These are phyloP conservation scores for Ganoderma meredithae DNA, from an alignment of 1,284 basidiomycete genomes.

Conservation along the genomic window DNA sequence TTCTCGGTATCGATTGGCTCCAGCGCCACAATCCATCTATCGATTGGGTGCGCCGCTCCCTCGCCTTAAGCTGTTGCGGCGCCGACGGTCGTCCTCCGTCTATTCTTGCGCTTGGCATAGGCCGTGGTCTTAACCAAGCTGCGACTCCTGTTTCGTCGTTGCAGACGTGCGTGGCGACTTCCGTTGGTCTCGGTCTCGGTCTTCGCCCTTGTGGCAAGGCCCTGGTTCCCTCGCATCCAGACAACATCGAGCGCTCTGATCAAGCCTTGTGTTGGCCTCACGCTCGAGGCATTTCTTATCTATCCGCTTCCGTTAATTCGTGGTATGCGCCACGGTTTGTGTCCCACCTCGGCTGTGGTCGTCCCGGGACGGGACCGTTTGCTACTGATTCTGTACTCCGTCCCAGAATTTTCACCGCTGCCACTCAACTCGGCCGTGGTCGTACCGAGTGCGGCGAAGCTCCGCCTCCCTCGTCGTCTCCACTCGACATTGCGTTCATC, in stretches of 20 bases:
- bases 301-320: slow-evolving; percentile 9
- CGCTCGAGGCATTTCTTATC: slow-evolving; percentile 14
- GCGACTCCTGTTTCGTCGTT: slow-evolving; percentile 12
- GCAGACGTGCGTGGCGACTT: slow-evolving; percentile 5
- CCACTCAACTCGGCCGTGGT: slow-evolving; percentile 17
- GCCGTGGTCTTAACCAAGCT: slow-evolving; percentile 33
- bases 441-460: slow-evolving; percentile 2
- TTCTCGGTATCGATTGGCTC: slow-evolving; percentile 37
- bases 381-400: too few relatives aligned
- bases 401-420: neutral
- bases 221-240: neutral
- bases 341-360: too few relatives aligned
- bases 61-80: slow-evolving; percentile 40
- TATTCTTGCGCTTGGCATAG: slow-evolving; percentile 38
- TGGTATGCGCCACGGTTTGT: slow-evolving; percentile 15
- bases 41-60: slow-evolving; percentile 28
- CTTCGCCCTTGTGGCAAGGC: neutral
- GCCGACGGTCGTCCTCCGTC: neutral
- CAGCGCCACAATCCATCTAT: slow-evolving; percentile 35
- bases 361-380: too few relatives aligned
- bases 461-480: too few relatives aligned
- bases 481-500: neutral
- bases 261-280: slow-evolving; percentile 13
- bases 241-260: slow-evolving; percentile 19
- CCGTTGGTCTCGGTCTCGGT: slow-evolving; percentile 24